Base-by-base conservation (phyloP, 768 basidiomycete genomes). In the Phaffia tasmanica region DNA sequence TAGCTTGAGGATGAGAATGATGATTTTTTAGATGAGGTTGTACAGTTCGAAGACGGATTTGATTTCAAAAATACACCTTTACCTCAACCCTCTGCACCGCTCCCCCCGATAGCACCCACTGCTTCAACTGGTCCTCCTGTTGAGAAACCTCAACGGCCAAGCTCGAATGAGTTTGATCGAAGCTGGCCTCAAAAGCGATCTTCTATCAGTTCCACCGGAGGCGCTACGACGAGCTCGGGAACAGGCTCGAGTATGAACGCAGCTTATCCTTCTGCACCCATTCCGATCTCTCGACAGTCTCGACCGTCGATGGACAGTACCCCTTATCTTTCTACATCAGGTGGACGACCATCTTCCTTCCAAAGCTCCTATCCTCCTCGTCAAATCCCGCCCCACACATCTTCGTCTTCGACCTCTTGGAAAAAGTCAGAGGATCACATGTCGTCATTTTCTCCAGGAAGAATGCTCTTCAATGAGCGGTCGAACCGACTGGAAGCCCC, bases 1-100 rank as follows among this genome's bases (percentile, higher is more conserved):
- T 72, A 89, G 87, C 87, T 89, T 76, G 79, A 79, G 57, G 78
- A 78, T 50, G 93, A 94, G 70, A 88, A 92, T 66, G 87, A 90
- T 73, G 87, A 91, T 72, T 93, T 91, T 72, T 78, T 93, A 30
- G 86, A 83, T 71, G 86, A 85, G 35, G 87, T 90, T 46, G 88
- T 99, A 72, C 93, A 99, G 75, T 99, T 99, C 74, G 93, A 84
- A 4, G 95, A 99, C 74, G 93, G 93, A 15, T 83, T 86, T 57
- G 88, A 89, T 75, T 94, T 95, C 79, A 89, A 86, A 70, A 82
- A 94, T 64, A 84, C 86, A 9, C 61, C 35, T 42, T 11, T 42
- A 67, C 35, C 65, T 69, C 35, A 42, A 71, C 50, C 55, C 71
- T 35, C 64, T 70, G 72, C 77, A 82, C 35, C 11, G 35, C 11